These are phyloP conservation scores for Hyparrhenia diplandra DNA, from an alignment of 176 grass and related monocot species.

Conservation along the genomic window DNA sequence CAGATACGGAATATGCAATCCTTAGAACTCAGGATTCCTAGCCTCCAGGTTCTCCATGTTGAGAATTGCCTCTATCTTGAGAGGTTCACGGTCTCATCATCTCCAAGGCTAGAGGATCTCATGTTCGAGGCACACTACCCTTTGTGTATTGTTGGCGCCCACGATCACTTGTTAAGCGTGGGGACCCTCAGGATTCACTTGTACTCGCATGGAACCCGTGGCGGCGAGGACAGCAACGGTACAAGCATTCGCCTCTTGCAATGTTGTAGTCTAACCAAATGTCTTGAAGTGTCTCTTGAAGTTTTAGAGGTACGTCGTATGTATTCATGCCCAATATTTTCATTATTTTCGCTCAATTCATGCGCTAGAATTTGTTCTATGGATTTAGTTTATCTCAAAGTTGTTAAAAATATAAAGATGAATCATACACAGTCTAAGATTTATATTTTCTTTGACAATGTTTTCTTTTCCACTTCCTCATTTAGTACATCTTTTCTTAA, in stretches of 20 bases:
- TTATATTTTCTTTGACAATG: too few species aligned
- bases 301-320: not conserved
- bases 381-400: not conserved
- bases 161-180: not conserved
- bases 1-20: rapidly evolving
- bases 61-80: too few species aligned
- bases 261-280: not conserved
- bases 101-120: not conserved
- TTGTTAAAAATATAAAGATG: too few species aligned
- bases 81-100: not conserved
- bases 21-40: not conserved
- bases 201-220: not conserved
- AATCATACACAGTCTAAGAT: too few species aligned
- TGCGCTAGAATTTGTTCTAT: not conserved
- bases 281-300: not conserved
- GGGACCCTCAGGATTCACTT: not conserved
- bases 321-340: not conserved
- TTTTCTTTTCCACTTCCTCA: too few species aligned
- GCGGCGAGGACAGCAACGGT: too few species aligned
- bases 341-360: too few species aligned
- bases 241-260: not conserved
- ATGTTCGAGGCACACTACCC: too few species aligned
- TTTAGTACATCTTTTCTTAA: too few species aligned
- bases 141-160: too few species aligned
- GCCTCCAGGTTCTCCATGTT: not conserved